Conservation (phyloP, 106 monocot species). For the Dendrobium officinale region DNA sequence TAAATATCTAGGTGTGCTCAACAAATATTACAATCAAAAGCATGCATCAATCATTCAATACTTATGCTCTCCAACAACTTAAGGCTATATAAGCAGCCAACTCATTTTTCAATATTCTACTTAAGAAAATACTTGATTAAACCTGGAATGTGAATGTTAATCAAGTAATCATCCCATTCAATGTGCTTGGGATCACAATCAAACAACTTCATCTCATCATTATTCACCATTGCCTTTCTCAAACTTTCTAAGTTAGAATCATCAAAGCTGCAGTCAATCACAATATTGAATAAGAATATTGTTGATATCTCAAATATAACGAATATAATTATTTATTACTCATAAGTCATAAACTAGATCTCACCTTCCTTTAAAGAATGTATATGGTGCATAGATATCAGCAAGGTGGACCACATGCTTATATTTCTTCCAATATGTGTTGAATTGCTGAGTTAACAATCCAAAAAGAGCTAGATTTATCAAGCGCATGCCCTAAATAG, state of each 20-base stretch:
- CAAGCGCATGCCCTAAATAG: no score
- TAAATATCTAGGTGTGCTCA: no score
- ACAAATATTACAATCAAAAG: no score
- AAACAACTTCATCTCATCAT: conserved; percentile 4
- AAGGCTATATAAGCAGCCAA: not conserved
- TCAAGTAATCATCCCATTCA: conserved; percentile 49
- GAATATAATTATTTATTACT: not conserved
- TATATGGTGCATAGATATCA: no score
- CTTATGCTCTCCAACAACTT: not conserved
- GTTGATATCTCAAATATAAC: not conserved
- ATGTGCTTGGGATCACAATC: conserved; percentile 39
- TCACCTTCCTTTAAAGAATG: not conserved
- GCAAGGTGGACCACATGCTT: no score
- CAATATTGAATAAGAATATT: not conserved
- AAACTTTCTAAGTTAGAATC: conserved; percentile 31
- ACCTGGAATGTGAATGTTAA: conserved; percentile 41
- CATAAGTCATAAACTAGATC: not conserved
- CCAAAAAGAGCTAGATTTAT: no score
- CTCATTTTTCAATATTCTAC: not conserved
- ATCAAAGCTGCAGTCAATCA: conserved; percentile 39
- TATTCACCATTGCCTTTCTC: conserved; percentile 1
- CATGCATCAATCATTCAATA: no score
- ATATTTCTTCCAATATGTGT: no score
- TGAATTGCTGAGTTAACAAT: no score
- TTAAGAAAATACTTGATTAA: conserved; percentile 35